These are phyloP conservation scores for Flaveria floridana DNA, from an alignment of 140 eudicot species.

Conservation along the genomic window DNA sequence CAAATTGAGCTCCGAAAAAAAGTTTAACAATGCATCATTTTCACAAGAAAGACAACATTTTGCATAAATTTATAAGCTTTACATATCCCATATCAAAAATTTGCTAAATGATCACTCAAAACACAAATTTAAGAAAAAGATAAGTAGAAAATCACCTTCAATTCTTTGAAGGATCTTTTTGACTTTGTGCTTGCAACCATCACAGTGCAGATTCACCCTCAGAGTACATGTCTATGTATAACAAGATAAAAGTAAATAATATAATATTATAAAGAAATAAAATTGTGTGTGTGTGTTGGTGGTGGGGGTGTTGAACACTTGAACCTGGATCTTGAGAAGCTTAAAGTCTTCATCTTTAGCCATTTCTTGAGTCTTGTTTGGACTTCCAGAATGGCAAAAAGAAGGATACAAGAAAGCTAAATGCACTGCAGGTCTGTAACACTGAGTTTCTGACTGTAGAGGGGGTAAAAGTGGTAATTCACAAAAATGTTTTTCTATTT, in stretches of 20 bases:
- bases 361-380: constrained; percentile 47
- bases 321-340: constrained; percentile 94
- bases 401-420: constrained; percentile 29
- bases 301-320: too few species aligned
- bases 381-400: constrained; percentile 23
- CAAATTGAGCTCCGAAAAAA: constrained; percentile 12
- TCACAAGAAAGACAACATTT: constrained; percentile 16
- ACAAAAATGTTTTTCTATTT: background rate
- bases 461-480: constrained; percentile 34
- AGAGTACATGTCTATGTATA: constrained; percentile 57
- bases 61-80: constrained; percentile 9
- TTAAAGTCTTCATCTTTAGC: constrained; percentile 89
- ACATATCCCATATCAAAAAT: constrained; percentile 9
- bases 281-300: background rate
- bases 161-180: constrained; percentile 74
- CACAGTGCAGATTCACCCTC: constrained; percentile 85
- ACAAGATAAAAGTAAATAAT: constrained; percentile 15
- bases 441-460: constrained; percentile 10
- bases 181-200: constrained; percentile 87
- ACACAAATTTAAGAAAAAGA: background rate
- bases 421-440: constrained; percentile 27
- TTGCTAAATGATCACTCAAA: constrained; percentile 19
- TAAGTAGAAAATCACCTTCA: constrained; percentile 52
- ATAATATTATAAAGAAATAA: background rate
- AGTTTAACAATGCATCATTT: background rate